These are phyloP conservation scores for Penicillium psychrofluorescens DNA, from an alignment of 495 filamentous ascomycete species.

Conservation along the genomic window DNA sequence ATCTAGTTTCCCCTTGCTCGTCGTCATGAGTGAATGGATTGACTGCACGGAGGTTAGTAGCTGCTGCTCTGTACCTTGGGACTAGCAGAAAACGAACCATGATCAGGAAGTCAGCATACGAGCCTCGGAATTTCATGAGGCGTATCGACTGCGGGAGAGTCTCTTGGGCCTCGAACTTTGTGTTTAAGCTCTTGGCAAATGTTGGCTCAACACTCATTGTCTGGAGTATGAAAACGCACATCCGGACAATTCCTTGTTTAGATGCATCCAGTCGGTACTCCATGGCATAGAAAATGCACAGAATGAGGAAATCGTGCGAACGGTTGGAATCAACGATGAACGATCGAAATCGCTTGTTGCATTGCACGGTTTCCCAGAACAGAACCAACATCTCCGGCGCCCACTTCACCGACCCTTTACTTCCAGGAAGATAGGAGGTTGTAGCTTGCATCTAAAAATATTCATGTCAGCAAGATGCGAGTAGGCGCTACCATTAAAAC, in stretches of 20 bases:
- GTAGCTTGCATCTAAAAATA: slow-evolving; percentile 65
- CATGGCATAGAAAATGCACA: slow-evolving; percentile 87
- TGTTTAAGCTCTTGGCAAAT: slow-evolving; percentile 86
- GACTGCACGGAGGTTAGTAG: slow-evolving; percentile 53
- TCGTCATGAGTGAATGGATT: slow-evolving; percentile 85
- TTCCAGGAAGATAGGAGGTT: slow-evolving; percentile 81
- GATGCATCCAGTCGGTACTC: slow-evolving; percentile 79
- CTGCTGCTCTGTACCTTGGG: not conserved
- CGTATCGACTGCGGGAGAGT: slow-evolving; percentile 74
- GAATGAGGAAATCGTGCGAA: slow-evolving; percentile 85
- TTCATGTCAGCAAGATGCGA: not conserved
- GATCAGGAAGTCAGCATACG: slow-evolving; percentile 90
- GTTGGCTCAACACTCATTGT: slow-evolving; percentile 89
- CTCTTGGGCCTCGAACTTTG: slow-evolving; percentile 82
- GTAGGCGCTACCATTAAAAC: not conserved
- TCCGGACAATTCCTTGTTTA: slow-evolving; percentile 85
- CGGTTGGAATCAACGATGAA: slow-evolving; percentile 96
- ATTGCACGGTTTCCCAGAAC: slow-evolving; percentile 96
- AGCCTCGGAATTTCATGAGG: slow-evolving; percentile 76
- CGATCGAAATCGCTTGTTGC: slow-evolving; percentile 94
- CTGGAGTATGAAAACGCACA: slow-evolving; percentile 95
- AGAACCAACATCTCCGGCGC: slow-evolving; percentile 95
- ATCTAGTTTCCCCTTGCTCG: slow-evolving; percentile 83
- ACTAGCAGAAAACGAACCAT: slow-evolving; percentile 43
- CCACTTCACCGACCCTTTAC: slow-evolving; percentile 74